A percentile compares a stretch with the other conserved stretches of the same genome.
These are phyloP conservation scores for Diaporthe citri DNA, from an alignment of 2,329 filamentous ascomycete species.

Conservation along the genomic window DNA sequence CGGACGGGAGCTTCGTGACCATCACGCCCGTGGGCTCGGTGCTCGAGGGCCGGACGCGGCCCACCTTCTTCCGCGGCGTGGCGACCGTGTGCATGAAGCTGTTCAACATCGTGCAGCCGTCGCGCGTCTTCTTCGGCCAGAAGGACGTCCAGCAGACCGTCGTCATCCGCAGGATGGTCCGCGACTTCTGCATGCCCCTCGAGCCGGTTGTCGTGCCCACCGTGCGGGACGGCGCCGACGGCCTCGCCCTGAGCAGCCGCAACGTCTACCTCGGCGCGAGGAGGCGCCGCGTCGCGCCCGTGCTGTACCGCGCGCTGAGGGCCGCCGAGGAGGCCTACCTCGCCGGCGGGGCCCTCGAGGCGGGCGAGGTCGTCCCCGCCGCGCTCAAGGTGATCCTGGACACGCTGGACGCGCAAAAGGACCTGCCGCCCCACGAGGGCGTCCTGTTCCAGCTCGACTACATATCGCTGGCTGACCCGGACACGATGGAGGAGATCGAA, in stretches of 20 bases:
- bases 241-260: conserved; percentile 89
- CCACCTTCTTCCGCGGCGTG: conserved; percentile 96
- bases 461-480: conserved; percentile 88
- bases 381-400: conserved; percentile 72
- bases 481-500: conserved; percentile 83
- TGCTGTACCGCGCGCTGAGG: conserved; percentile 77
- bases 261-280: conserved; percentile 92
- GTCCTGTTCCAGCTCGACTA: conserved; percentile 90
- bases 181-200: conserved; percentile 85
- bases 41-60: conserved; percentile 86
- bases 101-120: conserved; percentile 84
- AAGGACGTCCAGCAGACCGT: conserved; percentile 98
- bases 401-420: conserved; percentile 71
- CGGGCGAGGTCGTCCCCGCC: conserved; percentile 78
- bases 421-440: conserved; percentile 69
- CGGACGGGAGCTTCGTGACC: conserved; percentile 88
- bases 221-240: conserved; percentile 74
- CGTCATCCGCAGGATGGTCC: conserved; percentile 86
- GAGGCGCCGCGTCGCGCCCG: conserved; percentile 77
- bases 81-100: conserved; percentile 97
- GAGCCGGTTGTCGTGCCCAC: conserved; percentile 82
- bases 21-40: conserved; percentile 87
- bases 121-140: conserved; percentile 92
- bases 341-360: conserved; percentile 62
- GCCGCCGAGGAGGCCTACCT: conserved; percentile 78